Conservation (phyloP, 352 stramenopile genomes). For the Hyaloperonospora arabidopsidis region DNA sequence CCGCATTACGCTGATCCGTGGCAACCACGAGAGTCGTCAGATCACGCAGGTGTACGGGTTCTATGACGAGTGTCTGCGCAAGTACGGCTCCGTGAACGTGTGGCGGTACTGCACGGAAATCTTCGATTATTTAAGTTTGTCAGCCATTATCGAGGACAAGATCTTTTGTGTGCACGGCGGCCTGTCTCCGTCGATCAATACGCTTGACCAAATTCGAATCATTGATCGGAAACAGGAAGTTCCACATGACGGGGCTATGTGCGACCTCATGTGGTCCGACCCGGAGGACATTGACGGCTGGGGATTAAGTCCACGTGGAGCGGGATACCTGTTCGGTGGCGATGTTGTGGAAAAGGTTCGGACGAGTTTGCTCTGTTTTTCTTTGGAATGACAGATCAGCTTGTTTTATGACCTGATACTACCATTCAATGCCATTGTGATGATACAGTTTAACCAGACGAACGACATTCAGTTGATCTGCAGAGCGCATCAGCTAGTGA, state of each 20-base stretch:
- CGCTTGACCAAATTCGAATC: slow-evolving; percentile 86
- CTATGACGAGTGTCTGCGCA: slow-evolving; percentile 97
- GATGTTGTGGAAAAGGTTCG: slow-evolving; percentile 94
- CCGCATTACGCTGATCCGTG: slow-evolving; percentile 97
- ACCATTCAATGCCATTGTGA: slow-evolving; percentile 5
- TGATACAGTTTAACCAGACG: slow-evolving; percentile 91
- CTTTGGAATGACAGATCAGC: neutral
- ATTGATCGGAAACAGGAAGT: slow-evolving; percentile 98
- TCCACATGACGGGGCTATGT: slow-evolving; percentile 98
- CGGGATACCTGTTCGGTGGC: slow-evolving; percentile 97
- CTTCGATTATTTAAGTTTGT: slow-evolving; percentile 98
- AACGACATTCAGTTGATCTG: slow-evolving; percentile 98
- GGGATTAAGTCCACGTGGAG: slow-evolving; percentile 94
- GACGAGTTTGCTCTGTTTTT: neutral
- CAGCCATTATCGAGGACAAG: slow-evolving; percentile 98
- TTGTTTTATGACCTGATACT: slow-evolving; percentile 1
- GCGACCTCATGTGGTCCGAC: slow-evolving; percentile 93
- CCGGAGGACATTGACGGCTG: slow-evolving; percentile 98
- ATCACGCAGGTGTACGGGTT: slow-evolving; percentile 99
- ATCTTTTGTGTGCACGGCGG: slow-evolving; percentile 99
- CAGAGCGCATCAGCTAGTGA: slow-evolving; percentile 95
- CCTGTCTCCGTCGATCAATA: slow-evolving; percentile 90
- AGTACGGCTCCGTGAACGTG: slow-evolving; percentile 98
- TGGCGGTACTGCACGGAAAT: slow-evolving; percentile 99
- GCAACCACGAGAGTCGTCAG: slow-evolving; percentile 98